These are phyloP conservation scores for Hyphodiscus hymeniophilus DNA, from an alignment of 495 filamentous ascomycete genomes.

Conservation along the genomic window DNA sequence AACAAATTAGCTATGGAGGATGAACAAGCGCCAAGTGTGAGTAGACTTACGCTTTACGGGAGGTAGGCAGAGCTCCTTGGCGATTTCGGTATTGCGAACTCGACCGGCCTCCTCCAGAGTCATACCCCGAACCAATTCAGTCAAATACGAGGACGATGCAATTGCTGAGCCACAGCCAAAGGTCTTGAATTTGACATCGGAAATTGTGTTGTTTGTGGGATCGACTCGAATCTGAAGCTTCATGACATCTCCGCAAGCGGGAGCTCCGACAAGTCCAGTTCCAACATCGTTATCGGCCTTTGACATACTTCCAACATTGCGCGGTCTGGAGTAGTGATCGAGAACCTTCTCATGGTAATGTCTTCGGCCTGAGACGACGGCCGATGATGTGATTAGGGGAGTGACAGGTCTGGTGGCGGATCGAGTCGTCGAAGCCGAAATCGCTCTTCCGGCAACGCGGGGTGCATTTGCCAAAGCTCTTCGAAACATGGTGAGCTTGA, in stretches of 20 bases:
- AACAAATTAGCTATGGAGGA: constrained; percentile 9
- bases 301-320: constrained; percentile 88
- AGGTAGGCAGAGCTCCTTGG: constrained; percentile 89
- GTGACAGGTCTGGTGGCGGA: constrained; percentile 31
- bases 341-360: constrained; percentile 61
- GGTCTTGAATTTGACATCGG: constrained; percentile 95
- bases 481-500: constrained; percentile 39
- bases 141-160: constrained; percentile 81
- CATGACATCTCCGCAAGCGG: constrained; percentile 84
- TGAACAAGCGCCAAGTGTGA: not conserved
- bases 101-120: constrained; percentile 86
- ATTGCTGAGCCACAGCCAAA: constrained; percentile 98
- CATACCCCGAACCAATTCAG: constrained; percentile 90
- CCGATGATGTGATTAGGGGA: constrained; percentile 23
- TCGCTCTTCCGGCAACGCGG: constrained; percentile 34
- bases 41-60: constrained; percentile 77
- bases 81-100: constrained; percentile 94
- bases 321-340: constrained; percentile 88
- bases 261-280: constrained; percentile 92
- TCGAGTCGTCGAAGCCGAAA: constrained; percentile 36
- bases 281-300: constrained; percentile 86
- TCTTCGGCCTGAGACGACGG: constrained; percentile 29
- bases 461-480: constrained; percentile 42
- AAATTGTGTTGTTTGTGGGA: constrained; percentile 78
- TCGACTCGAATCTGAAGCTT: constrained; percentile 98